These are phyloP conservation scores for Podospora fimiseda DNA, from an alignment of 495 filamentous ascomycete genomes.

Conservation along the genomic window DNA sequence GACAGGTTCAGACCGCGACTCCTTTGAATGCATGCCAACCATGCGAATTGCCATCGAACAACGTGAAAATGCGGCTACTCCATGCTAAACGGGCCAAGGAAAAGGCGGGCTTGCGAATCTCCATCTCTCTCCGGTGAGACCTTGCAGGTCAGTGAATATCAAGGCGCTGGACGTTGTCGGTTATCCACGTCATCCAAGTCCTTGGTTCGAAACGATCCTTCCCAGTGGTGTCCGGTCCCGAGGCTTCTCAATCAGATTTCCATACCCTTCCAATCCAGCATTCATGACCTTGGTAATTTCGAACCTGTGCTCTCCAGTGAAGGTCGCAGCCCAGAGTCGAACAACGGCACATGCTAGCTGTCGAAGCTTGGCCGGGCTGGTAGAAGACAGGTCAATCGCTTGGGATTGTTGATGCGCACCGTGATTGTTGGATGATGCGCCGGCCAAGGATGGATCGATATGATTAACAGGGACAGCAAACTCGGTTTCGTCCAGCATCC, in stretches of 20 bases:
- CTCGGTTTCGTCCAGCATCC: constrained; percentile 72
- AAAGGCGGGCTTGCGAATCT: too few relatives aligned
- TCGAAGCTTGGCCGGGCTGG: constrained; percentile 42
- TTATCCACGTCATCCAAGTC: constrained; percentile 11
- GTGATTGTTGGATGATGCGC: constrained; percentile 12
- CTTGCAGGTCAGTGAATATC: not conserved
- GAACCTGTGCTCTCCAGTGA: constrained; percentile 62
- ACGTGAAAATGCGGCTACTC: too few relatives aligned
- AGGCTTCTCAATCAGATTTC: constrained; percentile 55
- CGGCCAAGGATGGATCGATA: constrained; percentile 41
- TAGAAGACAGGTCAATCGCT: constrained; percentile 29
- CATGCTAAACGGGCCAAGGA: too few relatives aligned
- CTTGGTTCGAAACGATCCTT: constrained; percentile 17
- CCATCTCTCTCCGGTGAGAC: not conserved
- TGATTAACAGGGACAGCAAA: constrained; percentile 49
- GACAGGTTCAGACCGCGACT: too few relatives aligned
- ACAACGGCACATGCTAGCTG: constrained; percentile 58
- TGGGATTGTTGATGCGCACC: constrained; percentile 27
- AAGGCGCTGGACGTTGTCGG: not conserved
- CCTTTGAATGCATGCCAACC: too few relatives aligned
- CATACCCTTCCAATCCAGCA: constrained; percentile 55
- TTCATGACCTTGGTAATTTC: constrained; percentile 61
- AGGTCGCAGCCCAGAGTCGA: constrained; percentile 61
- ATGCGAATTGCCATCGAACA: too few relatives aligned
- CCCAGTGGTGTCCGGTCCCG: constrained; percentile 42